Percentiles rank a stretch among this genome's conserved stretches.
Evolutionary conservation across 208 protist genomes (phyloP).

Genomic region (Trypanosoma platydactyli): DNA sequence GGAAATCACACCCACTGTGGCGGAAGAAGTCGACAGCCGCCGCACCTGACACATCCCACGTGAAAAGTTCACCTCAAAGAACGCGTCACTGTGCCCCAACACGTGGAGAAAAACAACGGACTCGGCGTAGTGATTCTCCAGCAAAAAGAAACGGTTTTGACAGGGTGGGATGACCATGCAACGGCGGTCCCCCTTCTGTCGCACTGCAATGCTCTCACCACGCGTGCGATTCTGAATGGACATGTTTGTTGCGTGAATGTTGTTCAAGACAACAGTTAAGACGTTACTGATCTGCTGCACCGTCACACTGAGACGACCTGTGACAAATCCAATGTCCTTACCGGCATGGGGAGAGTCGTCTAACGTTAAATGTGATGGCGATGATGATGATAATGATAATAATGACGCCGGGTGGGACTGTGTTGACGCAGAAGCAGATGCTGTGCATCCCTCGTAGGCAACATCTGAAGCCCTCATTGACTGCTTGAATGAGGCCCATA

Average conservation of each 20-base stretch:
- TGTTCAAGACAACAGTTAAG: conserved; percentile 55
- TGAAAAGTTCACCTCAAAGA: conserved; percentile 83
- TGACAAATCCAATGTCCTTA: conserved; percentile 56
- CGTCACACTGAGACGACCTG: conserved; percentile 60
- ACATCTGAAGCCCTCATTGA: conserved; percentile 38
- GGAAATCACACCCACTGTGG: conserved; percentile 7
- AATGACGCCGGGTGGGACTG: background rate
- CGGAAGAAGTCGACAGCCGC: conserved; percentile 32
- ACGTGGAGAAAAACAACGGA: conserved; percentile 65
- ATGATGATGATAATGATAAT: conserved; percentile 3
- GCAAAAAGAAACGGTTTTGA: conserved; percentile 79
- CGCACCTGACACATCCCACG: conserved; percentile 60
- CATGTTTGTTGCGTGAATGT: conserved; percentile 64
- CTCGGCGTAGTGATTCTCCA: conserved; percentile 63
- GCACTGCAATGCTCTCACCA: conserved; percentile 48
- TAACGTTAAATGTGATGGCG: conserved; percentile 23
- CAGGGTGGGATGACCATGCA: conserved; percentile 59
- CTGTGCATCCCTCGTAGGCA: conserved; percentile 30
- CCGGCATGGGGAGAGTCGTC: conserved; percentile 30
- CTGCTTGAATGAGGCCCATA: conserved; percentile 62
- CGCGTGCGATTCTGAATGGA: conserved; percentile 70
- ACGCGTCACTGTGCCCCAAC: conserved; percentile 56
- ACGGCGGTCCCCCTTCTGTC: conserved; percentile 59
- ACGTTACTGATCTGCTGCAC: conserved; percentile 62
- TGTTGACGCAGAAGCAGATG: background rate